Evolutionary conservation across 306 rosid species (phyloP), one percentile per base, ranked within the genome.

Genomic region (Rosa chinensis): DNA sequence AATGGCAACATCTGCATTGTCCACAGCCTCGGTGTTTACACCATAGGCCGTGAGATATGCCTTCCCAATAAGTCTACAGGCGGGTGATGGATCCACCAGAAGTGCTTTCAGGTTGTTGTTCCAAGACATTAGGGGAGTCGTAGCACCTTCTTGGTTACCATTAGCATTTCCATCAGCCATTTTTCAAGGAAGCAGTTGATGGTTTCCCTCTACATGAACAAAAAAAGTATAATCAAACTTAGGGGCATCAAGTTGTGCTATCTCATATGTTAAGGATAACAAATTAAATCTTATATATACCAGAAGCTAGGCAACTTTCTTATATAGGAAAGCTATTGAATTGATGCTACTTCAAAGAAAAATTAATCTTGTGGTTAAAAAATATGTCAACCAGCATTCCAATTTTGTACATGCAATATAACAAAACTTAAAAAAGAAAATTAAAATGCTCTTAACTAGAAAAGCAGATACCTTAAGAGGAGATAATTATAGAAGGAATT

Each of bases 71-170:
- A 25, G 11, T 45, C 72, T 32, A 16, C 70, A 72, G 8, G 35
- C n/a, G 9, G 37, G 2, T 44, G 10, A 74, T 23, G 44, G 20
- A 8, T 82, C 85, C 68, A 73, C 79, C 11, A 78, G 76, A 9
- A 82, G 72, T 2, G 79, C 82, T 13, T 53, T 78, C 63, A 78
- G 53, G 62, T 70, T 66, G 45, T 78, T 66, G 37, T 50, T 82
- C 82, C 72, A 66, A 40, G 72, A 47, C 81, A 71, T 20, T 1
- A 5, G 5, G 12, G 73, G 72, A 7, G 13, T 63, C 5, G 69
- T 63, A 13, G 11, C 17, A 55, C 61, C 61, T 55, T 55, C 68
- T 50, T 16, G 56, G 56, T 32, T 32, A 32, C 37, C 37, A 32
- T 10, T 37, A 14, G 52, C 40, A 32, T 0, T 56, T 39, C 9